Evolutionary conservation across 805 yeast genomes (phyloP).

Genomic region (Candida boleticola): DNA sequence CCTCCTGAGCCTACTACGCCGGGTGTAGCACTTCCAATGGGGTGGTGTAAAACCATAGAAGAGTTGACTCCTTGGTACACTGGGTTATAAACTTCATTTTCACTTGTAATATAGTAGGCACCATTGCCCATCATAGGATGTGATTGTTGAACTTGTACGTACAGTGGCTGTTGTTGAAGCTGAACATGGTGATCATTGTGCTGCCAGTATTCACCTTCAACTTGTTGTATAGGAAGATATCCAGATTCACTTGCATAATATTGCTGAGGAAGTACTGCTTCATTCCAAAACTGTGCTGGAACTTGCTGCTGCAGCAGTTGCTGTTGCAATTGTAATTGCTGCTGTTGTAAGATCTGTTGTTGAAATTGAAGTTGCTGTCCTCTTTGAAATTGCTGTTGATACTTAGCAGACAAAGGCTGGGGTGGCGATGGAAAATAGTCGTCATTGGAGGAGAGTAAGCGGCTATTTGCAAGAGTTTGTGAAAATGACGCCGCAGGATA

Average conservation of each 20-base stretch:
- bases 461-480: conserved; percentile 6
- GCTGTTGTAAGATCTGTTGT: conserved; percentile 3
- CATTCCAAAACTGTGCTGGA: conserved; percentile 2
- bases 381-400: conserved; percentile 6
- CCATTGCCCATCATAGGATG: not conserved
- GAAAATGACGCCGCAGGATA: conserved; percentile 3
- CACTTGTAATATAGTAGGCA: not conserved
- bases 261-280: conserved; percentile 1
- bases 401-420: conserved; percentile 25
- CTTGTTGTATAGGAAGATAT: not conserved
- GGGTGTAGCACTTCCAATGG: too few relatives aligned
- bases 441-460: conserved; percentile 15
- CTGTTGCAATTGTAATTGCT: not conserved
- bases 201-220: not conserved
- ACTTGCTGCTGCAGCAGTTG: not conserved
- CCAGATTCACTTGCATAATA: not conserved
- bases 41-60: conserved; percentile 2
- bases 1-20: conserved; percentile 5
- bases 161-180: not conserved
- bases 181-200: not conserved
- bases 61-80: not conserved
- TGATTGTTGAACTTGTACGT: not conserved
- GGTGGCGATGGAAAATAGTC: conserved; percentile 20
- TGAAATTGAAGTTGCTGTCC: conserved; percentile 4
- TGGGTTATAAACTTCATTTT: not conserved